Conservation (phyloP, 2,329 filamentous ascomycete genomes). For the Colletotrichum sp. region DNA sequence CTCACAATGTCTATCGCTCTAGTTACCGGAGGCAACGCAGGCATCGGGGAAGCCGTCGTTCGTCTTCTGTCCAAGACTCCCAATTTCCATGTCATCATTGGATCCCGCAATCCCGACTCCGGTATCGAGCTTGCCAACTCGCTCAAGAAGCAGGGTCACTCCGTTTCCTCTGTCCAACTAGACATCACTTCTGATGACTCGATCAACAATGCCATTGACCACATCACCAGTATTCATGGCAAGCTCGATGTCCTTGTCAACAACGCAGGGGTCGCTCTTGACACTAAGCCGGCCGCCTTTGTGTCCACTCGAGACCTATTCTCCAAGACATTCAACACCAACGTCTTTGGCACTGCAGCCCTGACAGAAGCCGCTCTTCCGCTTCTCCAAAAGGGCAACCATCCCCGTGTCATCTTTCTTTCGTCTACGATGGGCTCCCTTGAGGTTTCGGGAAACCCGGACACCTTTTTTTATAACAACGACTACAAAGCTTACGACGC, state of each 20-base stretch:
- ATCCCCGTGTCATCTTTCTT: slow-evolving; percentile 40
- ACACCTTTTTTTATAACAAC: slow-evolving; percentile 26
- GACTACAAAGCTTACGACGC: slow-evolving; percentile 39
- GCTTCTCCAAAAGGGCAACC: slow-evolving; percentile 28
- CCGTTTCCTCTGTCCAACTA: slow-evolving; percentile 28
- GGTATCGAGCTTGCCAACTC: slow-evolving; percentile 27
- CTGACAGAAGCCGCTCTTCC: slow-evolving; percentile 33
- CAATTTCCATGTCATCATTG: slow-evolving; percentile 37
- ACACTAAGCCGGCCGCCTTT: slow-evolving; percentile 19
- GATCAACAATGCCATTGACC: slow-evolving; percentile 26
- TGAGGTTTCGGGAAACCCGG: slow-evolving; percentile 28
- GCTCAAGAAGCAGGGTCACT: slow-evolving; percentile 25
- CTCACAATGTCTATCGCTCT: neutral
- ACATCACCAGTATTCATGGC: slow-evolving; percentile 26
- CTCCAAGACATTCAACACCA: slow-evolving; percentile 40
- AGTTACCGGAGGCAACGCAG: slow-evolving; percentile 14
- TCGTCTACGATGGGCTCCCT: slow-evolving; percentile 39
- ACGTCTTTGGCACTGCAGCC: slow-evolving; percentile 35
- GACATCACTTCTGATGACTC: slow-evolving; percentile 32
- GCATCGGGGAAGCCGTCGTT: slow-evolving; percentile 11
- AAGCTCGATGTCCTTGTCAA: slow-evolving; percentile 40
- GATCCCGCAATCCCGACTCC: slow-evolving; percentile 30
- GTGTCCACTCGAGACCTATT: slow-evolving; percentile 36
- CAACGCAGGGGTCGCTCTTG: slow-evolving; percentile 36
- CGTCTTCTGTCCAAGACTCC: slow-evolving; percentile 27